Evolutionary conservation across 2,329 filamentous ascomycete genomes (phyloP), one percentile per base, ranked within the genome.

Genomic region (Trichophaea hybrida): DNA sequence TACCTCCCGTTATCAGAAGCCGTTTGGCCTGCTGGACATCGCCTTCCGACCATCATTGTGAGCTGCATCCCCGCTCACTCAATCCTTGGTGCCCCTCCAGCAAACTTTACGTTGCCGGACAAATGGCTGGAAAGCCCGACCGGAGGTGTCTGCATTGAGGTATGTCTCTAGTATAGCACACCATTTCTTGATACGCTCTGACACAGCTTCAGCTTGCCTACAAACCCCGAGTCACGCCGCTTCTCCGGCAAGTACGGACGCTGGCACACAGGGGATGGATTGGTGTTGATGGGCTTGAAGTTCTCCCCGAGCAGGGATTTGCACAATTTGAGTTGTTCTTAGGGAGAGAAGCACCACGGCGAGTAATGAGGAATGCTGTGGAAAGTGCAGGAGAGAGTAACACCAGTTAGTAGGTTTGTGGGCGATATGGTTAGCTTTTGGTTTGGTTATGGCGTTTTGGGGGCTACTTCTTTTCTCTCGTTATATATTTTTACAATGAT

Each of bases 311-410:
- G 69, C 86, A 90, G 69, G 86, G 84, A 0, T 86, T 86, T 71
- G 85, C 86, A 1, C 86, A 90, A 67, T 91, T 90, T 68, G 86
- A 91, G 71, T 72, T 90, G 1, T 88, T 90, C 69, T 89, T 86
- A 0, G 86, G 85, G 0, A 76, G 84, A 51, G 79, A 83, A 70
- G 84, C 85, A 13, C 85, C 85, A 1, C 78, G 85, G 32, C 74
- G 80, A 49, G 71, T 85, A 40, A 90, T 91, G 86, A 78, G 84
- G 62, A 75, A 80, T 46, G 82, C 83, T 66, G 81, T 85, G 10
- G 72, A 78, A 59, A 69, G 70, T 55, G 73, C 75, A 2, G 24
- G 24, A 24, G 24, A 24, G 1, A 24, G 24, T 24, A 24, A 24
- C 24, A 24, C 40, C 40, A 15, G 40, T 44, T 2, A 12, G 12